Conservation (phyloP, 2,329 filamentous ascomycete species). For the Talaromyces sp. region DNA sequence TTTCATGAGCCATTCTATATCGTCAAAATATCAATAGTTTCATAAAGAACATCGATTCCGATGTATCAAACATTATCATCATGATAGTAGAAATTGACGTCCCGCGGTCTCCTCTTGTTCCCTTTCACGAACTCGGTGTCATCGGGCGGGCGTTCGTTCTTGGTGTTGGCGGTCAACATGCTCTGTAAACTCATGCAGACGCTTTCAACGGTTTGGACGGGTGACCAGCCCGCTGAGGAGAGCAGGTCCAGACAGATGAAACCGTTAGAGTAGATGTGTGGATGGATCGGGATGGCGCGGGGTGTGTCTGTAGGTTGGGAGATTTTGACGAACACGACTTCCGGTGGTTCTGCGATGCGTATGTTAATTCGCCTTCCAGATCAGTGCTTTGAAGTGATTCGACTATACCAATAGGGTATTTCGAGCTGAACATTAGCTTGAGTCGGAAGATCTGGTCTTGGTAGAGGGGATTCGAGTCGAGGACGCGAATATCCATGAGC, state of each 20-base stretch:
- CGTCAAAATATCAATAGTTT: background rate
- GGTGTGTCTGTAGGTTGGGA: conserved; percentile 39
- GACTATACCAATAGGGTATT: conserved; percentile 80
- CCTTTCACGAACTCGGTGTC: conserved; percentile 83
- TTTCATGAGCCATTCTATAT: background rate
- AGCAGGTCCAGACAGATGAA: conserved; percentile 97
- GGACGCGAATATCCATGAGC: conserved; percentile 85
- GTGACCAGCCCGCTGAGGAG: conserved; percentile 84
- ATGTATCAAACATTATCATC: conserved; percentile 69
- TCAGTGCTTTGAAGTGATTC: background rate
- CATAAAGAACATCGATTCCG: background rate
- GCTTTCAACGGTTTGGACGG: conserved; percentile 94
- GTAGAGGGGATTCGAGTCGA: conserved; percentile 90
- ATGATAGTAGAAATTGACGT: conserved; percentile 93
- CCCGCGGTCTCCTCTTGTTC: conserved; percentile 74
- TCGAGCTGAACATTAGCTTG: conserved; percentile 77
- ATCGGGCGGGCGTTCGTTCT: conserved; percentile 84
- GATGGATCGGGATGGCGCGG: conserved; percentile 80
- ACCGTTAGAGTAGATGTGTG: conserved; percentile 96
- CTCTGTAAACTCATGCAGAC: conserved; percentile 97
- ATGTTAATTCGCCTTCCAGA: background rate
- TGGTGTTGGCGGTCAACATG: conserved; percentile 94
- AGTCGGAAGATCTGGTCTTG: conserved; percentile 73
- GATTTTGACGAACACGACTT: conserved; percentile 79
- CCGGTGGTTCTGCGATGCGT: conserved; percentile 70